Evolutionary conservation across 768 basidiomycete genomes (phyloP), one percentile per base, ranked within the genome.

Genomic region (Leccinum ochraceum): DNA sequence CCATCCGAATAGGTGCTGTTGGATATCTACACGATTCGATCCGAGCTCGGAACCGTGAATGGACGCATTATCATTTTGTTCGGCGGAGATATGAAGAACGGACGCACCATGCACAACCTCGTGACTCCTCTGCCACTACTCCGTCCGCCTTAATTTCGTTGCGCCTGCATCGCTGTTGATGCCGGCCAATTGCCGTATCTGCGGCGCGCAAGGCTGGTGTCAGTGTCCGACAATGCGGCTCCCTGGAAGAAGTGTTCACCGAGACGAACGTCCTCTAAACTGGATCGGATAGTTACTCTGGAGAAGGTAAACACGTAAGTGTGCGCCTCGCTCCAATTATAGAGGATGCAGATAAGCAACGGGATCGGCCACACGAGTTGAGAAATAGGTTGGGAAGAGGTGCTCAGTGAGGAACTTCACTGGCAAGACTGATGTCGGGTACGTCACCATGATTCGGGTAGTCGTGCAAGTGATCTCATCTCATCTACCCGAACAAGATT

Each of bases 1-100:
- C 63, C 56, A 34, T 52, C 42, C 50, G 44, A 20, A 17, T 58
- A 92, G 88, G 92, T 93, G 3, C 79, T 95, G 10, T 75, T 95
- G 65, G 93, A 95, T 67, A 83, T 94, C 17, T 98, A 92, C 76
- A 97, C 95, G 46, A 98, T 98, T 64, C 92, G 96, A 60, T 97
- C 95, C 53, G 97, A 99, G 76, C 83, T 99, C 55, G 97, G 97
- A 58, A 97, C 95, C 0, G 95, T 98, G 65, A 98, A 98, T 71
- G 97, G 95, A 42, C 89, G 92, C 54, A 94, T 92, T 14, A 89
- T 98, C 71, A 94, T 93, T 10, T 75, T 94, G 56, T 85, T 99
- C 10, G 97, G 97, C 54, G 97, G 57, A 63, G 94, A 99, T 73
- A 82, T 99, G 67, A 98, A 97, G 82, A 96, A 98, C 69, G 97